Evolutionary conservation across 2,329 filamentous ascomycete species (phyloP).

Genomic region (Pseudocercospora musae): DNA sequence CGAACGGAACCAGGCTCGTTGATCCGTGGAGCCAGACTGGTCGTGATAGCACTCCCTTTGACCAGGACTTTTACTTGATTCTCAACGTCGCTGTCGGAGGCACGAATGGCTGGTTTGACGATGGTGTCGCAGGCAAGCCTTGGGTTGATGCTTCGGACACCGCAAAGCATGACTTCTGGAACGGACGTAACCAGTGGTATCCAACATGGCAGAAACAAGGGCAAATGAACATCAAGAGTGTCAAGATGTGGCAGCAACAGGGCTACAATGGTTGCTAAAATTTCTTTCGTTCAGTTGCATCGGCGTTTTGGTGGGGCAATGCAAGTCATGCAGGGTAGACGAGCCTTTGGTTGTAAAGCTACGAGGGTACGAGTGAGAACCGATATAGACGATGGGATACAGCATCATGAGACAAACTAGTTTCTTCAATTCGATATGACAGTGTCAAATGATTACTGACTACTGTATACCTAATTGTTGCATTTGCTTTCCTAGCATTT

Average conservation of each 20-base stretch:
- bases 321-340: background rate
- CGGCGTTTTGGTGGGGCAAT: constrained; percentile 6
- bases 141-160: constrained; percentile 69
- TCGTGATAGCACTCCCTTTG: constrained; percentile 39
- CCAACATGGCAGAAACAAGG: constrained; percentile 39
- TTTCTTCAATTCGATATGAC: background rate
- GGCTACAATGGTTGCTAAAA: constrained; percentile 46
- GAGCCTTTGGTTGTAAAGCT: constrained; percentile 5
- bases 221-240: constrained; percentile 41
- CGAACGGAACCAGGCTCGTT: constrained; percentile 38
- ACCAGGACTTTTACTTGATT: constrained; percentile 43
- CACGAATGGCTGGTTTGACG: constrained; percentile 70
- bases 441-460: background rate
- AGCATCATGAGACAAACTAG: background rate
- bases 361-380: constrained; percentile 7
- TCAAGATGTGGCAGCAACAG: constrained; percentile 49
- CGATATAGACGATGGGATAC: background rate
- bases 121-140: constrained; percentile 68
- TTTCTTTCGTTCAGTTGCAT: background rate
- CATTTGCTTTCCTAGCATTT: background rate
- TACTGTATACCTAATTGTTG: background rate
- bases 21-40: constrained; percentile 40
- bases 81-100: constrained; percentile 41
- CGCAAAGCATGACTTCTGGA: constrained; percentile 75
- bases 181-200: constrained; percentile 40